Percentiles rank a stretch among this genome's conserved stretches.
Evolutionary conservation across 257 asterid species (phyloP).

Genomic region (Gentiana dahurica): DNA sequence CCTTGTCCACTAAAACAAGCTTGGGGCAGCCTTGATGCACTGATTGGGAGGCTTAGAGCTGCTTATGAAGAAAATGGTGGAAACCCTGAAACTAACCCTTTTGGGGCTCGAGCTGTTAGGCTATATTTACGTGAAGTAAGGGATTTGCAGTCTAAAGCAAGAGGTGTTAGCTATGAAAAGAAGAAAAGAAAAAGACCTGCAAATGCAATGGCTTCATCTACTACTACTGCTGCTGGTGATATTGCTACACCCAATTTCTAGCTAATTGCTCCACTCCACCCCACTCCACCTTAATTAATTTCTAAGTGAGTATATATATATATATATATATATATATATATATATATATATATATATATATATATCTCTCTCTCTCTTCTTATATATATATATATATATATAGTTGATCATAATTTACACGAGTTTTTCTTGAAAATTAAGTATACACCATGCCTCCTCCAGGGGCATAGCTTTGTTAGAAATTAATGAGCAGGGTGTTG

Average conservation of each 20-base stretch:
- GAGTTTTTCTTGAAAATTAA: no score
- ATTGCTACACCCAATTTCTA: constrained; percentile 18
- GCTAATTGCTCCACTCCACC: not conserved
- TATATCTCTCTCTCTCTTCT: no score
- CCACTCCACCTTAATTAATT: no score
- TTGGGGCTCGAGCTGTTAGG: constrained; percentile 76
- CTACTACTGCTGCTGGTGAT: constrained; percentile 19
- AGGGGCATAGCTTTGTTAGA: no score
- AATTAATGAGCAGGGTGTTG: no score
- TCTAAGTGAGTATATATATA: not conserved
- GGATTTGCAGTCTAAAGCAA: constrained; percentile 64
- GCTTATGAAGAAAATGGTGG: constrained; percentile 25
- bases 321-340: no score
- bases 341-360: no score
- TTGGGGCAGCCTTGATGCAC: constrained; percentile 33
- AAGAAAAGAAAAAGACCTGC: constrained; percentile 61
- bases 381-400: no score
- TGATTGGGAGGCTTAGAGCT: no score
- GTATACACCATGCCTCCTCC: not conserved
- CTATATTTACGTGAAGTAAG: constrained; percentile 69
- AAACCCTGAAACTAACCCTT: constrained; percentile 69
- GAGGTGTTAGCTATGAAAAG: constrained; percentile 80
- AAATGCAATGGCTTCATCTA: constrained; percentile 3
- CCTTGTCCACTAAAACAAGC: constrained; percentile 86
- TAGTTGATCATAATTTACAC: no score